These are phyloP conservation scores for Trichoderma virens DNA, from an alignment of 495 filamentous ascomycete genomes.

Conservation along the genomic window DNA sequence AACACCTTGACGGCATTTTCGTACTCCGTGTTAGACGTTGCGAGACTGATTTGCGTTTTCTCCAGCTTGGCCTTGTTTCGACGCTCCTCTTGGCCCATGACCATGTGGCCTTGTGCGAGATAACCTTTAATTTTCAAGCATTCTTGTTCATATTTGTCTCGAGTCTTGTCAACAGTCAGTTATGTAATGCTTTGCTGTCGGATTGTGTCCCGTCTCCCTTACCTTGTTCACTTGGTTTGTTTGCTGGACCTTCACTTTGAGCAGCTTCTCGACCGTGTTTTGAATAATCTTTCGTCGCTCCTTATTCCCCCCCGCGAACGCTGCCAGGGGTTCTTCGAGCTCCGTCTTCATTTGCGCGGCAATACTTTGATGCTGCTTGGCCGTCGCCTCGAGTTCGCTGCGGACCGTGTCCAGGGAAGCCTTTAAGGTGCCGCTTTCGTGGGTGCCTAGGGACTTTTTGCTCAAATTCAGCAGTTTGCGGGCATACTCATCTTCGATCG, in stretches of 20 bases:
- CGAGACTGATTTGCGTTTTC: slow-evolving; percentile 94
- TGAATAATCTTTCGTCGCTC: slow-evolving; percentile 96
- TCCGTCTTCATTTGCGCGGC: slow-evolving; percentile 93
- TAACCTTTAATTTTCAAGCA: slow-evolving; percentile 98
- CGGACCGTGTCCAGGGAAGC: slow-evolving; percentile 78
- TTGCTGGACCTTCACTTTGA: slow-evolving; percentile 88
- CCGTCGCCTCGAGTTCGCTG: slow-evolving; percentile 89
- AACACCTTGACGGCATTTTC: slow-evolving; percentile 83
- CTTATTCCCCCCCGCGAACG: slow-evolving; percentile 89
- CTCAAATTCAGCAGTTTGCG: slow-evolving; percentile 79
- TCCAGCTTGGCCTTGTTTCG: slow-evolving; percentile 99
- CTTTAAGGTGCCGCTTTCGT: slow-evolving; percentile 76
- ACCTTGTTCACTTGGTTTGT: slow-evolving; percentile 89
- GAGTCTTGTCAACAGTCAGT: slow-evolving; percentile 45
- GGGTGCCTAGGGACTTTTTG: slow-evolving; percentile 84
- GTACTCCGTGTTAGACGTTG: slow-evolving; percentile 85
- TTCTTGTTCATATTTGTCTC: slow-evolving; percentile 94
- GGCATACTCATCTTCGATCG: slow-evolving; percentile 97
- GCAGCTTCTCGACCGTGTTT: slow-evolving; percentile 80
- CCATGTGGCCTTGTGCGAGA: slow-evolving; percentile 97
- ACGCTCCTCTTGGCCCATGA: slow-evolving; percentile 98
- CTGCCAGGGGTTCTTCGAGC: slow-evolving; percentile 87
- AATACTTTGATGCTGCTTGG: slow-evolving; percentile 83
- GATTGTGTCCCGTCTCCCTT: slow-evolving; percentile 7
- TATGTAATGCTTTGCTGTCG: background rate